Conservation (phyloP, 2,329 filamentous ascomycete genomes). For the Scorias spongiosa region DNA sequence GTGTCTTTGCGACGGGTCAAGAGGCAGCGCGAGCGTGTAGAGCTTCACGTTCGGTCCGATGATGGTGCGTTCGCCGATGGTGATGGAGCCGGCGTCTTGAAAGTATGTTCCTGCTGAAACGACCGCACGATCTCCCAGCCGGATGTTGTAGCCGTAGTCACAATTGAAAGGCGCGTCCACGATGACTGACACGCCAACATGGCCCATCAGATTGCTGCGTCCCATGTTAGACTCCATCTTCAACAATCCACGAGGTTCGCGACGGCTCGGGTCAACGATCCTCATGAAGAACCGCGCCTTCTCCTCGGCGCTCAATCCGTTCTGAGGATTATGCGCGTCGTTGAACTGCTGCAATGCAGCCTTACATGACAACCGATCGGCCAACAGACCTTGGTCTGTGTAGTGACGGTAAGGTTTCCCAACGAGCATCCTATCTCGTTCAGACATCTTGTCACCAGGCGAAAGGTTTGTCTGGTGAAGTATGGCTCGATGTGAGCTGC, state of each 20-base stretch:
- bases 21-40: slow-evolving; percentile 57
- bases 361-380: slow-evolving; percentile 74
- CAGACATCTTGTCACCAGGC: slow-evolving; percentile 26
- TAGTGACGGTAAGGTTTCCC: slow-evolving; percentile 69
- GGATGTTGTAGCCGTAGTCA: slow-evolving; percentile 92
- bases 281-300: slow-evolving; percentile 55
- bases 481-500: slow-evolving; percentile 30
- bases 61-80: slow-evolving; percentile 58
- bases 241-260: slow-evolving; percentile 29
- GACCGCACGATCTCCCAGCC: slow-evolving; percentile 68
- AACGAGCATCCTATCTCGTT: slow-evolving; percentile 81
- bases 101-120: slow-evolving; percentile 75
- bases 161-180: slow-evolving; percentile 84
- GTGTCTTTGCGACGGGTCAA: slow-evolving; percentile 57
- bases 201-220: slow-evolving; percentile 31
- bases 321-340: slow-evolving; percentile 59
- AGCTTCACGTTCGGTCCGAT: slow-evolving; percentile 74
- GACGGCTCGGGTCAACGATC: slow-evolving; percentile 49
- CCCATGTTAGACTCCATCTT: slow-evolving; percentile 32
- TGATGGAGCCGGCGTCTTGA: slow-evolving; percentile 71
- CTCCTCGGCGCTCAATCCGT: slow-evolving; percentile 50
- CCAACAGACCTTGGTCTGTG: slow-evolving; percentile 53
- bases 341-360: slow-evolving; percentile 76
- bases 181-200: slow-evolving; percentile 57
- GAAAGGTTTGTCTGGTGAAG: slow-evolving; percentile 30